Conservation (phyloP, 139 green algal species). For the Chlorella vulgaris region DNA sequence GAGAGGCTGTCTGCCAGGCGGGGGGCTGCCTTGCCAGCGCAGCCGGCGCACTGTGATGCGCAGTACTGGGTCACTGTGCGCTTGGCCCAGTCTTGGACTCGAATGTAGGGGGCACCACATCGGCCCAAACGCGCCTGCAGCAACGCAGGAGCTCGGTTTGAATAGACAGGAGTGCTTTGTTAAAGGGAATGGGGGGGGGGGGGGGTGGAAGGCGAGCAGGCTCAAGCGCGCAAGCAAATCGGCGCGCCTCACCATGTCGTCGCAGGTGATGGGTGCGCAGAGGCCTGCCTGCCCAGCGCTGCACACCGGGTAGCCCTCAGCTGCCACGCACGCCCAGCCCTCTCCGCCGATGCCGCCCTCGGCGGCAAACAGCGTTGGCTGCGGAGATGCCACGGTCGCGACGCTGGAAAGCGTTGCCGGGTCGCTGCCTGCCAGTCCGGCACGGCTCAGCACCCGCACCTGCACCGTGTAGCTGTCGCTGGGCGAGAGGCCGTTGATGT, state of each 20-base stretch:
- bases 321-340: background rate
- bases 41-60: constrained; percentile 7
- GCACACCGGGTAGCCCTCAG: background rate
- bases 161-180: background rate
- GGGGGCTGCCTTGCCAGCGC: background rate
- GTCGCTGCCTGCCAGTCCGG: background rate
- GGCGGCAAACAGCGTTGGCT: background rate
- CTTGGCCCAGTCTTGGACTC: background rate
- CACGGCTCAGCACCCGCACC: background rate
- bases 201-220: background rate
- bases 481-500: background rate
- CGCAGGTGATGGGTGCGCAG: background rate
- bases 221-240: background rate
- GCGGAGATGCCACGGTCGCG: background rate
- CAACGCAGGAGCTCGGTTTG: too few relatives aligned
- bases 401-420: background rate
- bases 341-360: background rate
- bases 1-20: background rate
- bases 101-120: background rate
- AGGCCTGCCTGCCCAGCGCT: background rate
- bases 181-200: background rate
- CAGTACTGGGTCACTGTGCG: constrained; percentile 11
- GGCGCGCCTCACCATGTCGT: background rate
- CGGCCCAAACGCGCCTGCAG: background rate
- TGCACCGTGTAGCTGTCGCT: background rate